A percentile compares a stretch with the other conserved stretches of the same genome.
These are phyloP conservation scores for Bipolaris bicolor DNA, from an alignment of 2,329 filamentous ascomycete species.

Conservation along the genomic window DNA sequence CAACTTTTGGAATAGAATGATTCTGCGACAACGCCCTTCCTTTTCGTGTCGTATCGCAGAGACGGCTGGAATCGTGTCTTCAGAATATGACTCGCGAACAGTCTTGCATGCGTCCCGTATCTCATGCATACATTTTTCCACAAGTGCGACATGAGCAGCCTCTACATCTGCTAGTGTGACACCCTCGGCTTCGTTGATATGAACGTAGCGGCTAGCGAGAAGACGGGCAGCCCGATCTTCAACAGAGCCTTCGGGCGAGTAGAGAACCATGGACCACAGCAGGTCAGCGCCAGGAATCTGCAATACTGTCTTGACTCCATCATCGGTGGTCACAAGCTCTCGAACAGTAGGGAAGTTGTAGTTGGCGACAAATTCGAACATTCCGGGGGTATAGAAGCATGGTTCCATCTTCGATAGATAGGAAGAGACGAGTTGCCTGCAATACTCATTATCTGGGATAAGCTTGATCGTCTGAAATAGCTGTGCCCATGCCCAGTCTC, in stretches of 20 bases:
- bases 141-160: conserved; percentile 70
- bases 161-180: conserved; percentile 57
- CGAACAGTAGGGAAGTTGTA: conserved; percentile 34
- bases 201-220: conserved; percentile 76
- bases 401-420: conserved; percentile 65
- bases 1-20: conserved; percentile 43
- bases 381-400: conserved; percentile 64
- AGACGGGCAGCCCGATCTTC: conserved; percentile 71
- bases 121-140: conserved; percentile 74
- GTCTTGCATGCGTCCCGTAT: conserved; percentile 44
- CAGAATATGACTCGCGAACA: conserved; percentile 14
- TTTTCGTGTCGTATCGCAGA: conserved; percentile 36
- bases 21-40: conserved; percentile 40
- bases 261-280: conserved; percentile 83
- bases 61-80: conserved; percentile 13
- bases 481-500: conserved; percentile 69
- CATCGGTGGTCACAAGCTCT: conserved; percentile 20
- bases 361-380: conserved; percentile 67
- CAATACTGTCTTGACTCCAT: conserved; percentile 45
- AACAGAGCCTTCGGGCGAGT: conserved; percentile 68
- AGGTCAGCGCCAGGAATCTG: conserved; percentile 67
- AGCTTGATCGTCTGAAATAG: conserved; percentile 32
- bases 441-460: conserved; percentile 37
- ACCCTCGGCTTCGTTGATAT: conserved; percentile 48
- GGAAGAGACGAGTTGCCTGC: conserved; percentile 46